Evolutionary conservation across 2,329 filamentous ascomycete genomes (phyloP), one percentile per base, ranked within the genome.

Genomic region (Colletotrichum sp.): DNA sequence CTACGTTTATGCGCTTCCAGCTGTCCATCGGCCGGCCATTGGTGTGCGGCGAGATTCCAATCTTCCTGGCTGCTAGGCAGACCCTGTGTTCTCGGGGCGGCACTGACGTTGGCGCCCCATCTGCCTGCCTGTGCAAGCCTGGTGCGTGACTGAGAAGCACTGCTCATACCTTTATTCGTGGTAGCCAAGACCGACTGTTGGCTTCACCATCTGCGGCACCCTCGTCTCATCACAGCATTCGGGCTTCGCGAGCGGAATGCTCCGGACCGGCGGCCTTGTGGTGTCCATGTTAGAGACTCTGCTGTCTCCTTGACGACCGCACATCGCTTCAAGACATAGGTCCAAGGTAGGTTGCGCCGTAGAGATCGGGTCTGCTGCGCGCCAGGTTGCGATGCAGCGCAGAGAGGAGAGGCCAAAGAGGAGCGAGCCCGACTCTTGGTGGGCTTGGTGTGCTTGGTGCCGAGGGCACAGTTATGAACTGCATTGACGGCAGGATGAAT

Each of bases 351-450:
- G 27, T 22, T 2, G 30, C 6, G 4, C 68, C 68, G 9, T 70
- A 70, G 8, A 63, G 25, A 44, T 63, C 68, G n/a, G 68, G 68
- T n/a, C 39, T 27, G 8, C 68, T 70, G 1, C 27, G 34, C 13
- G 57, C 29, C 27, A 70, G 68, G 15, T 63, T 70, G n/a, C 68
- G 68, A 12, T 70, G 68, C 27, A 70, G 68, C n/a, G 68, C 68
- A 13, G 68, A 70, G 13, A 70, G 57, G 0, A 70, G 57, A 6
- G 68, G 68, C 68, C 68, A 70, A 1, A 70, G 68, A 8, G 68
- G 68, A 16, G 57, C 68, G 1, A 52, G 36, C 25, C 63, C 63
- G 13, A 32, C 30, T 27, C 49, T 39, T 19, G 65, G 30, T 25
- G 30, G 25, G 13, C n/a, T 30, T 8, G 64, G 39, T 5, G 39